Evolutionary conservation across 305 asterid genomes (phyloP).

Genomic region (Fraxinus sp.): DNA sequence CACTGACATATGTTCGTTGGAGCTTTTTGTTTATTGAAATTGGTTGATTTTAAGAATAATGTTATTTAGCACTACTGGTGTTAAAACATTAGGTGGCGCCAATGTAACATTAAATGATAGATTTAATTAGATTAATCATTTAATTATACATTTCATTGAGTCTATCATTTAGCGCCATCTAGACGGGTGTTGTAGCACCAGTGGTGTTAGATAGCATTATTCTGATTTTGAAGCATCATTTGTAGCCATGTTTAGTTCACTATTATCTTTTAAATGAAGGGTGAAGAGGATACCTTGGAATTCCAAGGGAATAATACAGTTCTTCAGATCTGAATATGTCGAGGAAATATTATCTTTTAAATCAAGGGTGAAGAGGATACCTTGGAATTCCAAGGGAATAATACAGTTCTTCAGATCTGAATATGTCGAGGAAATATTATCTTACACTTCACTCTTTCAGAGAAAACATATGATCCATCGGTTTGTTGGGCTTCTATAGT

Average conservation of each 20-base stretch:
- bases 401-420: background rate
- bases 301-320: background rate
- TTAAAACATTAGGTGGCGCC: background rate
- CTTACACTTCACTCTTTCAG: background rate
- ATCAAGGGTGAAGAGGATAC: background rate
- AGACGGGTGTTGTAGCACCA: background rate
- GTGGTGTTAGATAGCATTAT: background rate
- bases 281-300: conserved; percentile 1
- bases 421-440: background rate
- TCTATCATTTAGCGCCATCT: no score
- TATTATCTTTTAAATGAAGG: background rate
- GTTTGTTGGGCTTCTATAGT: background rate
- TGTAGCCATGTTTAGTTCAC: background rate
- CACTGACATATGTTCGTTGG: background rate
- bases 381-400: background rate
- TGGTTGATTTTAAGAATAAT: background rate
- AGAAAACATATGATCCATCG: background rate
- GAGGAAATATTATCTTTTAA: background rate
- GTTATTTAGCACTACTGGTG: background rate
- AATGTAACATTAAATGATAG: background rate
- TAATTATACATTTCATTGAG: background rate
- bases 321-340: background rate
- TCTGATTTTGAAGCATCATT: background rate
- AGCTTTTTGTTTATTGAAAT: background rate
- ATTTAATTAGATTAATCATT: background rate